These are phyloP conservation scores for Debaryomyces tyrocola DNA, from an alignment of 805 yeast genomes.

Conservation along the genomic window DNA sequence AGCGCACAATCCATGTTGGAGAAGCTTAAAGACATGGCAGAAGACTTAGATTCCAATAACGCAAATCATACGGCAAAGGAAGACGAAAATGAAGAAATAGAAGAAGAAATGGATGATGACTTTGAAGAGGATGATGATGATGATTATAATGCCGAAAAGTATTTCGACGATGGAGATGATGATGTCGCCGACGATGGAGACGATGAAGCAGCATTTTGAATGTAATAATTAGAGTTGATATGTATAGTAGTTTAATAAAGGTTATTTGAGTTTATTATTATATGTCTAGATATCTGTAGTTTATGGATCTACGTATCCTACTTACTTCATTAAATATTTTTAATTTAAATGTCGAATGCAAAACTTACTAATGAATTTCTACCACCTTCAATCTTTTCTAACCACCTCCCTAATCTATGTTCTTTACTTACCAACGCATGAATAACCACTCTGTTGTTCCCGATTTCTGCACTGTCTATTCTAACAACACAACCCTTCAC, in stretches of 20 bases:
- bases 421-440: slow-evolving; percentile 78
- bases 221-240: neutral
- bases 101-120: slow-evolving; percentile 65
- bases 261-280: neutral
- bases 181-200: slow-evolving; percentile 62
- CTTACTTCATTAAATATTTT: neutral
- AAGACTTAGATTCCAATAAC: slow-evolving; percentile 42
- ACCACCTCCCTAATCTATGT: slow-evolving; percentile 88
- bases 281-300: slow-evolving; percentile 3
- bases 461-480: slow-evolving; percentile 57
- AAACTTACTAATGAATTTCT: slow-evolving; percentile 63
- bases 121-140: slow-evolving; percentile 74
- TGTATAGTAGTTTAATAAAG: slow-evolving; percentile 3
- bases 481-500: slow-evolving; percentile 71
- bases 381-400: slow-evolving; percentile 58
- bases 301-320: slow-evolving; percentile 1
- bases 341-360: slow-evolving; percentile 26
- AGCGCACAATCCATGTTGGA: slow-evolving; percentile 38
- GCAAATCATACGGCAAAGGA: slow-evolving; percentile 42
- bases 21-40: slow-evolving; percentile 45
- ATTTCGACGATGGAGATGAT: slow-evolving; percentile 69
- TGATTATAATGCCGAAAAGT: slow-evolving; percentile 77
- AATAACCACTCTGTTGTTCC: slow-evolving; percentile 48
- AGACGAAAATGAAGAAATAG: slow-evolving; percentile 39
- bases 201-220: slow-evolving; percentile 68